A percentile compares a stretch with the other conserved stretches of the same genome.
These are phyloP conservation scores for Copromyces sp. DNA, from an alignment of 495 filamentous ascomycete species.

Conservation along the genomic window DNA sequence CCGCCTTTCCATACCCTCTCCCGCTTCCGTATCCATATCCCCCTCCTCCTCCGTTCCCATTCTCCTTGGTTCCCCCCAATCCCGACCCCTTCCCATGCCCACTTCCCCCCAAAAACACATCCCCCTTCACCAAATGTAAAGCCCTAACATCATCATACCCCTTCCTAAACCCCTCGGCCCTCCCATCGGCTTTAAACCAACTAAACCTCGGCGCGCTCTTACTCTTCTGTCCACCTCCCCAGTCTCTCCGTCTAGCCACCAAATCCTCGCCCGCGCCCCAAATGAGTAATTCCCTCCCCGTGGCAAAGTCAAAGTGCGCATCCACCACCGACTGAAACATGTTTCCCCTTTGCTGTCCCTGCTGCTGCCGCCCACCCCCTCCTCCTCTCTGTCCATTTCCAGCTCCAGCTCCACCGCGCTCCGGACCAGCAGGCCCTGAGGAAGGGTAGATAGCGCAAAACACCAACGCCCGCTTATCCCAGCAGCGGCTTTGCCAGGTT, in stretches of 20 bases:
- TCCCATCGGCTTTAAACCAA: slow-evolving; percentile 24
- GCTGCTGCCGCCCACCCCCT: not conserved
- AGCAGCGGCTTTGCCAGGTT: slow-evolving; percentile 34
- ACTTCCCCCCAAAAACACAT: not conserved
- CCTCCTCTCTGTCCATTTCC: not conserved
- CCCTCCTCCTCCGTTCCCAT: not conserved
- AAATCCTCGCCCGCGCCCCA: slow-evolving; percentile 39
- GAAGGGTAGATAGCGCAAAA: slow-evolving; percentile 12
- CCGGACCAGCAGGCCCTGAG: no score
- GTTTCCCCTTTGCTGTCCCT: slow-evolving; percentile 4
- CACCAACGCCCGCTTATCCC: slow-evolving; percentile 30
- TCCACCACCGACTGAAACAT: slow-evolving; percentile 32
- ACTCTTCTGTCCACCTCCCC: slow-evolving; percentile 2
- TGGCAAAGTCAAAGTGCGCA: slow-evolving; percentile 20
- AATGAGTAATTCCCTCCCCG: slow-evolving; percentile 29
- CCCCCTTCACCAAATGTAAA: slow-evolving; percentile 22
- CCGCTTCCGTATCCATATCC: not conserved
- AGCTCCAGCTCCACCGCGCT: not conserved
- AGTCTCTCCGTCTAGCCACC: slow-evolving; percentile 23
- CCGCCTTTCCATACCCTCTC: slow-evolving; percentile 13
- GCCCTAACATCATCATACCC: slow-evolving; percentile 34
- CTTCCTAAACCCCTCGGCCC: slow-evolving; percentile 13
- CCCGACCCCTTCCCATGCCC: no score
- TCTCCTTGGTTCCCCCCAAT: not conserved
- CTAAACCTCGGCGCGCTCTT: slow-evolving; percentile 9